A percentile compares a stretch with the other conserved stretches of the same genome.
These are phyloP conservation scores for Fusarium nurragi DNA, from an alignment of 2,329 filamentous ascomycete genomes.

Conservation along the genomic window DNA sequence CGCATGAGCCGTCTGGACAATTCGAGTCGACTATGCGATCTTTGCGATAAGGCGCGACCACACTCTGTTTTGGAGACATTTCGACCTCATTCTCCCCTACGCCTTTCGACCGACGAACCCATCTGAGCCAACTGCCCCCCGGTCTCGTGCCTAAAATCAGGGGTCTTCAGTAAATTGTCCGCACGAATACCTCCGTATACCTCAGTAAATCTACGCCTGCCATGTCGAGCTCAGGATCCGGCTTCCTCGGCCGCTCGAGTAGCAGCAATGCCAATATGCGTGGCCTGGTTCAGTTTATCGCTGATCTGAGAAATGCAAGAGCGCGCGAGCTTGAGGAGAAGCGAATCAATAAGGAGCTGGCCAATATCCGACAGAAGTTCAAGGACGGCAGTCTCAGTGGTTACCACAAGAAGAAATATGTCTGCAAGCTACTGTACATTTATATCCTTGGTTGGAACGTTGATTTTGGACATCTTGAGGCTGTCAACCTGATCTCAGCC, in stretches of 20 bases:
- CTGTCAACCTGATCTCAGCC: conserved; percentile 95
- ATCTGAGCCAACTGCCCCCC: conserved; percentile 21
- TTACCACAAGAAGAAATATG: conserved; percentile 99
- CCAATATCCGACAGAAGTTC: conserved; percentile 98
- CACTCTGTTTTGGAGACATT: conserved; percentile 41
- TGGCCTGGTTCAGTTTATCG: conserved; percentile 97
- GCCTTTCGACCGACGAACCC: conserved; percentile 14
- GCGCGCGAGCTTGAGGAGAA: conserved; percentile 98
- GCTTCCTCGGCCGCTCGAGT: conserved; percentile 73
- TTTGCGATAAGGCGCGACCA: conserved; percentile 40
- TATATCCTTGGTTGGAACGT: conserved; percentile 99
- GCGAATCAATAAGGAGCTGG: conserved; percentile 98
- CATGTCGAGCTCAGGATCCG: conserved; percentile 67
- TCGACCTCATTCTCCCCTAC: conserved; percentile 15
- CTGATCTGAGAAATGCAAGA: conserved; percentile 92
- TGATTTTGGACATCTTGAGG: conserved; percentile 98
- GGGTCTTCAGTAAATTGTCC: conserved; percentile 38
- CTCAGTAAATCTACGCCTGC: conserved; percentile 36
- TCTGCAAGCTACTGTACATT: conserved; percentile 99
- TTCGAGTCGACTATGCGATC: conserved; percentile 48
- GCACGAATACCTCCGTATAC: conserved; percentile 3
- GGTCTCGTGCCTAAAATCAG: conserved; percentile 34
- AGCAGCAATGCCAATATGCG: conserved; percentile 75
- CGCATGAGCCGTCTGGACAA: conserved; percentile 42
- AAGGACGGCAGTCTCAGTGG: conserved; percentile 93